Evolutionary conservation across 2,329 filamentous ascomycete genomes (phyloP).

Genomic region (Arthrobotrys musiformis): DNA sequence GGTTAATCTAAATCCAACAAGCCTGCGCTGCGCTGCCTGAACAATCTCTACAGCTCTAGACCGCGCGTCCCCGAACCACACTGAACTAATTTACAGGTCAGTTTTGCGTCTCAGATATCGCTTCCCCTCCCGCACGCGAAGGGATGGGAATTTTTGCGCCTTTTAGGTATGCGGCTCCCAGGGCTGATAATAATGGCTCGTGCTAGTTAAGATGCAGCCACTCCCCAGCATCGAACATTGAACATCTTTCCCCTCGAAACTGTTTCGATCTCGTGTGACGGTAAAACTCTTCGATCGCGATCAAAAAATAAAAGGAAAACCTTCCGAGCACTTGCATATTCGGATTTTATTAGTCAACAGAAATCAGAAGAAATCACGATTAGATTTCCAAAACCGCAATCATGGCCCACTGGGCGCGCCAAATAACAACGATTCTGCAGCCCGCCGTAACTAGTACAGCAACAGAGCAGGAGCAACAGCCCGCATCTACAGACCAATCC

Average conservation of each 20-base stretch:
- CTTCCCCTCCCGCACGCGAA: too few relatives aligned
- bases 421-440: not conserved
- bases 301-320: too few relatives aligned
- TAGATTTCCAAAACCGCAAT: not conserved
- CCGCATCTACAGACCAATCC: not conserved
- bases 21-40: not conserved
- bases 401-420: not conserved
- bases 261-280: not conserved
- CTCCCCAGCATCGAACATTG: not conserved
- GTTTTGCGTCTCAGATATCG: not conserved
- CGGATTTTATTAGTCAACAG: not conserved
- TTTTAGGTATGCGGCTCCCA: slow-evolving; percentile 1
- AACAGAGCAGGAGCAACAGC: not conserved
- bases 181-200: not conserved
- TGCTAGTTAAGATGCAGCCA: slow-evolving; percentile 1
- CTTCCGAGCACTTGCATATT: not conserved
- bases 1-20: not conserved
- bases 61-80: not conserved
- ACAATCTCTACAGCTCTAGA: not conserved
- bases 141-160: not conserved
- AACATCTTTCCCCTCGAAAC: not conserved
- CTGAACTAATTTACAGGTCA: not conserved
- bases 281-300: not conserved
- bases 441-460: not conserved
- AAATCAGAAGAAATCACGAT: not conserved